Evolutionary conservation across 148 eudicot species (phyloP), one percentile per base, ranked within the genome.

Genomic region (Tetragonia tetragonoides): DNA sequence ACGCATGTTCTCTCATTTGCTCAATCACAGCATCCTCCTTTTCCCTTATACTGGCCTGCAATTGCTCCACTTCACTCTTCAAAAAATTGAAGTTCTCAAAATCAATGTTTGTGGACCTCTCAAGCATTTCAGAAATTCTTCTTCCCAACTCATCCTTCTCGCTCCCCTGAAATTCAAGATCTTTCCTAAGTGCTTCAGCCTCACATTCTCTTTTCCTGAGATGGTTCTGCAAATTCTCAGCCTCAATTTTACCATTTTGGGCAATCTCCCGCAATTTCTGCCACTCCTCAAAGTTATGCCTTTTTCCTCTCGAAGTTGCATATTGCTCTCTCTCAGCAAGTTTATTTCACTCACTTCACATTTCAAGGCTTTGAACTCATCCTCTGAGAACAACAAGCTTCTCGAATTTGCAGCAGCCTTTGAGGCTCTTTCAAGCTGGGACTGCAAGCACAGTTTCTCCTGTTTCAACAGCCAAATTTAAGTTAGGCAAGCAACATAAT

Each of bases 241-340:
- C 77, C 81, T 90, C 92, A 82, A 42, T 76, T 83, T 84, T 90
- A 11, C 81, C 85, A 44, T 79, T 84, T 7, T 90, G 87, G 64
- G 81, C 72, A 73, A 71, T 83, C 72, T 93, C 95, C 72, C 97
- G 93, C 76, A 93, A 82, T 85, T 87, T 93, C 88, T 95, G 95
- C 83, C 97, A 93, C 82, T 95, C 99, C 77, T 93, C 95, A 78
- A 93, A 90, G 86, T 93, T 93, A 73, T 88, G 87, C 79, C 71
- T 79, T 90, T 95, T 79, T 95, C 99, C 88, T 93, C 99, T 78
- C 99, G 86, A 38, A 95, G 93, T 82, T 95, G 99, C 77, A 82
- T 70, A 49, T 93, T 93, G 85, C 99, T 95, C 77, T 95, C 99
- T 61, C 99, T 92, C 49, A 95, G 95, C 83, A 95, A 85, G 76